phyloP scores from a whole-genome alignment of 2,329 filamentous ascomycete genomes.

The Juglanconis sp. region DNA sequence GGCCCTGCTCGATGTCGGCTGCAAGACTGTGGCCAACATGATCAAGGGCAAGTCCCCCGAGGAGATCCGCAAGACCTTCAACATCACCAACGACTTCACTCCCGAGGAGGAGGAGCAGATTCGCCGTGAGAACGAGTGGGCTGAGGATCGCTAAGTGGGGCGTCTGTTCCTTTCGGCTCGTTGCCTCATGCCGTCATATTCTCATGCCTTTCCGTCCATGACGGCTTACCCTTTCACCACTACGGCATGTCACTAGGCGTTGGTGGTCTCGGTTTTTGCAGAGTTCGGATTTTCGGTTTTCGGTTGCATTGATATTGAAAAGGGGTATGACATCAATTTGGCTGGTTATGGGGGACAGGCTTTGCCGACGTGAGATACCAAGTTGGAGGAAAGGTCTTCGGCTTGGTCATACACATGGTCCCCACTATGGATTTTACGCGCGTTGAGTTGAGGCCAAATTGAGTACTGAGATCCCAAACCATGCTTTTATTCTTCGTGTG shows the following conservation, averaged over 20 bases:
- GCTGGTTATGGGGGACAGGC: not conserved
- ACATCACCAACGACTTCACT: constrained; percentile 99
- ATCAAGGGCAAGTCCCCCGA: constrained; percentile 99
- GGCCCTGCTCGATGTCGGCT: constrained; percentile 92
- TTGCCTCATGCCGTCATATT: not conserved
- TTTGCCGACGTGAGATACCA: not conserved
- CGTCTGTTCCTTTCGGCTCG: not conserved
- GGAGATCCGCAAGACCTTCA: constrained; percentile 99
- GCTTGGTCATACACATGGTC: not conserved
- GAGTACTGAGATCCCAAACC: not conserved
- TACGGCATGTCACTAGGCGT: constrained; percentile 17
- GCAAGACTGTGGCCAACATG: constrained; percentile 99
- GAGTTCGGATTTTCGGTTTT: not conserved
- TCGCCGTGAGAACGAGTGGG: constrained; percentile 86
- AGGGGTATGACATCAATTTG: not conserved
- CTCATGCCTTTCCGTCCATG: not conserved
- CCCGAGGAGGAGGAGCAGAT: constrained; percentile 99
- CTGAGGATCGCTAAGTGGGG: constrained; percentile 67
- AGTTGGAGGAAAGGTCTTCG: not conserved
- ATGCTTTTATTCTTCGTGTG: too few relatives aligned
- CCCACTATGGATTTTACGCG: not conserved
- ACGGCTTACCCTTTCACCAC: constrained; percentile 1
- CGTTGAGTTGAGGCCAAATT: not conserved
- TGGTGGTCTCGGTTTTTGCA: constrained; percentile 6
- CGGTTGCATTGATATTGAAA: not conserved